These are phyloP conservation scores for Monosporascus sp. DNA, from an alignment of 2,329 filamentous ascomycete genomes.

Conservation along the genomic window DNA sequence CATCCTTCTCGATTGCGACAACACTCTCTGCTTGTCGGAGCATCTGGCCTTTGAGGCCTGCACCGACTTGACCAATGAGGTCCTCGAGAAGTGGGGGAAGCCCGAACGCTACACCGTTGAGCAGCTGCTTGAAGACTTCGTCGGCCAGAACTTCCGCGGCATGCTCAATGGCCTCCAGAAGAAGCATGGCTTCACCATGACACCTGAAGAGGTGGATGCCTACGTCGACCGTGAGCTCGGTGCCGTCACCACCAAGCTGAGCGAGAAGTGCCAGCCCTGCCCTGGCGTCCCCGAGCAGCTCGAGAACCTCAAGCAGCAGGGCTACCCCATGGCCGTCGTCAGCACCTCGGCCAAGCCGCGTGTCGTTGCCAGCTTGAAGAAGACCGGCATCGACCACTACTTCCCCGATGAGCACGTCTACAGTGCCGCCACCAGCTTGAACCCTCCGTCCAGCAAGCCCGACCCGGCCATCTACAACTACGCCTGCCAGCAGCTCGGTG, in stretches of 20 bases:
- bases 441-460: slow-evolving; percentile 66
- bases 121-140: slow-evolving; percentile 66
- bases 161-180: slow-evolving; percentile 66
- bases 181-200: slow-evolving; percentile 63
- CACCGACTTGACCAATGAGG: slow-evolving; percentile 68
- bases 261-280: slow-evolving; percentile 56
- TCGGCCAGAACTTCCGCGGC: slow-evolving; percentile 74
- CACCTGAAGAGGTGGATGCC: slow-evolving; percentile 53
- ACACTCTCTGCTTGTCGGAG: slow-evolving; percentile 74
- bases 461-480: slow-evolving; percentile 70
- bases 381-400: slow-evolving; percentile 63
- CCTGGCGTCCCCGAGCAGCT: slow-evolving; percentile 54
- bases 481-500: slow-evolving; percentile 60
- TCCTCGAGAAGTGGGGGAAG: slow-evolving; percentile 58
- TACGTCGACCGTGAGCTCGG: slow-evolving; percentile 66
- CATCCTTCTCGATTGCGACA: slow-evolving; percentile 60
- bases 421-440: slow-evolving; percentile 63
- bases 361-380: slow-evolving; percentile 63
- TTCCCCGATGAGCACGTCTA: slow-evolving; percentile 64
- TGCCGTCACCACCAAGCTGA: slow-evolving; percentile 63
- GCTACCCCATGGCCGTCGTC: slow-evolving; percentile 66
- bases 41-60: slow-evolving; percentile 71
- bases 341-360: slow-evolving; percentile 64
- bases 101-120: slow-evolving; percentile 62
- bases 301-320: slow-evolving; percentile 49